Evolutionary conservation across 352 stramenopile species (phyloP).

Genomic region (Blastocystis sp.): DNA sequence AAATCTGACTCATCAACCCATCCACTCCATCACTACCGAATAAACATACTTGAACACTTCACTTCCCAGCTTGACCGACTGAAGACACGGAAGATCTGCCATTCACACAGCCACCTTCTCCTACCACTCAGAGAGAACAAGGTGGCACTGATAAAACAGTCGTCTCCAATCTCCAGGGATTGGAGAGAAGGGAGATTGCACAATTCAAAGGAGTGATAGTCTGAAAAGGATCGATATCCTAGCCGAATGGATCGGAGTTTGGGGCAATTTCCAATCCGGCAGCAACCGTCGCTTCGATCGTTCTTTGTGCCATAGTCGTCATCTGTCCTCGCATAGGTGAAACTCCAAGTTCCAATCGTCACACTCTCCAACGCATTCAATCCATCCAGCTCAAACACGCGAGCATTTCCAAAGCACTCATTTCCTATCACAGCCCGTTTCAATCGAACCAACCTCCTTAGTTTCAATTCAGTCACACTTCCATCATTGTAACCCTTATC

Average conservation of each 20-base stretch:
- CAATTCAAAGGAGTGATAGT: background rate
- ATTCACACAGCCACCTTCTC: no score
- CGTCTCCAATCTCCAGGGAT: background rate
- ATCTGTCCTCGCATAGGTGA: background rate
- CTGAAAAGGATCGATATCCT: background rate
- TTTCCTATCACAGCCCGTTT: background rate
- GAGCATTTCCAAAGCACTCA: background rate
- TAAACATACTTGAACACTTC: background rate
- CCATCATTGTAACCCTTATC: background rate
- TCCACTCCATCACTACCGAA: background rate
- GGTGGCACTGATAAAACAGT: background rate
- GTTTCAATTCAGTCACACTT: no score
- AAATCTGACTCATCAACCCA: background rate
- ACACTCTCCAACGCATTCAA: background rate
- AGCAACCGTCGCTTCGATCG: background rate
- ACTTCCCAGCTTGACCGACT: background rate
- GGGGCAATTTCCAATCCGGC: background rate
- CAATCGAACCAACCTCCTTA: no score
- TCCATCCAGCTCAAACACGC: background rate
- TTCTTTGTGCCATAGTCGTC: background rate
- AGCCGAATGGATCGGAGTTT: background rate
- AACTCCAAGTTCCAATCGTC: background rate
- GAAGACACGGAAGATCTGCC: slow-evolving; percentile 16
- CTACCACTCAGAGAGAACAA: background rate
- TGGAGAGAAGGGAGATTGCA: background rate